Conservation (phyloP, 1,284 basidiomycete species). For the Apiotrichum siamense region DNA sequence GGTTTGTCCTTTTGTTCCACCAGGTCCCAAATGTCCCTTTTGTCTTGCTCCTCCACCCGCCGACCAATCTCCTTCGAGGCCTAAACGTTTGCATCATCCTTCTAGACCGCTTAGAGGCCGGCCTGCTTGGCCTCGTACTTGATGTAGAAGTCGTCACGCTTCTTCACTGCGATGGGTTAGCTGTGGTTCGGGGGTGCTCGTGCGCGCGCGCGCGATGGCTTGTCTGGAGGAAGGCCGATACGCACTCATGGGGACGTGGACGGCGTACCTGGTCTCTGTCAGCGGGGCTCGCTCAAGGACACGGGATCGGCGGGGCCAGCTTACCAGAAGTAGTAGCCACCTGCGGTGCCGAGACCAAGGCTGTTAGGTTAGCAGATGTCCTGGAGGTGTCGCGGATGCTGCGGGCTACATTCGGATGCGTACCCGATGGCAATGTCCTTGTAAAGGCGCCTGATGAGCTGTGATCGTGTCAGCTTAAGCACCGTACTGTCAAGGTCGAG, state of each 20-base stretch:
- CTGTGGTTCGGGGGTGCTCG: too few relatives aligned
- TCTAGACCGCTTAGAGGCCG: slow-evolving; percentile 1
- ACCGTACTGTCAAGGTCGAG: too few relatives aligned
- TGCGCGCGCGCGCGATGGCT: too few relatives aligned
- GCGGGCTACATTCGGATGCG: background rate
- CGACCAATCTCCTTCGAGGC: background rate
- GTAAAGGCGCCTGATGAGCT: slow-evolving; percentile 13
- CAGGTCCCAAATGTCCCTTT: background rate
- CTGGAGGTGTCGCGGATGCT: too few relatives aligned
- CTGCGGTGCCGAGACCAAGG: slow-evolving; percentile 11
- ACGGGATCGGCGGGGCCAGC: too few relatives aligned
- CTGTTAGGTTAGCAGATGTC: slow-evolving; percentile 7
- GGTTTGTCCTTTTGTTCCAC: too few relatives aligned
- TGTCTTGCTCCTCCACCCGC: background rate
- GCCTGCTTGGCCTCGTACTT: slow-evolving; percentile 16
- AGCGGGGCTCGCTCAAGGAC: background rate
- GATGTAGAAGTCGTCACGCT: slow-evolving; percentile 21
- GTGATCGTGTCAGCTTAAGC: slow-evolving; percentile 2
- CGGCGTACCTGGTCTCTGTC: slow-evolving; percentile 11
- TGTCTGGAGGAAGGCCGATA: too few relatives aligned
- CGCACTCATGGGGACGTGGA: slow-evolving; percentile 18
- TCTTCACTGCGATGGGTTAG: slow-evolving; percentile 13
- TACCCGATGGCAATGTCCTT: slow-evolving; percentile 12
- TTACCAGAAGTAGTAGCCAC: slow-evolving; percentile 19
- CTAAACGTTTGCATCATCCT: slow-evolving; percentile 3